Conservation (phyloP, 2,329 filamentous ascomycete species). For the Periconia sp. region DNA sequence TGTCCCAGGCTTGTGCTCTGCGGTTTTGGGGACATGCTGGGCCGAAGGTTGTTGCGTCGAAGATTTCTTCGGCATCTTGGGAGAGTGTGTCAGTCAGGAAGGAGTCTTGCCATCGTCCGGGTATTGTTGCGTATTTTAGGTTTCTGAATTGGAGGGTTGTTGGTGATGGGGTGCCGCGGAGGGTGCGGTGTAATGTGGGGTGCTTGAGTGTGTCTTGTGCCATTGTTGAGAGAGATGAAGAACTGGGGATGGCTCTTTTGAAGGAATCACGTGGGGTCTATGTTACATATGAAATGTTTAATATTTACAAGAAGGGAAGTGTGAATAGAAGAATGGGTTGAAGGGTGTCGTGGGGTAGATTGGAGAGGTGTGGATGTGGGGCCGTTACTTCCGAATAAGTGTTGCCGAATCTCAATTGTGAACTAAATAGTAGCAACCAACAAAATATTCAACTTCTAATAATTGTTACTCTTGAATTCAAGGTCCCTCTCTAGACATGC, state of each 20-base stretch:
- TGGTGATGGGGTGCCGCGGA: constrained; percentile 24
- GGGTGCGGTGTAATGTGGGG: constrained; percentile 17
- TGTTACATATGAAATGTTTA: too few relatives aligned
- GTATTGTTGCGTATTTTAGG: constrained; percentile 44
- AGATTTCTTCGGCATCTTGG: constrained; percentile 14
- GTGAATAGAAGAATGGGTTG: too few relatives aligned
- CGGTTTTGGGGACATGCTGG: constrained; percentile 46
- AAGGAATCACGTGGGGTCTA: neutral
- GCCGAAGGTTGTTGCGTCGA: constrained; percentile 43
- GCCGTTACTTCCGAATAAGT: too few relatives aligned
- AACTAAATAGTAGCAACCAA: too few relatives aligned
- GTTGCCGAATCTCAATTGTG: too few relatives aligned
- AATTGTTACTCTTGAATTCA: too few relatives aligned
- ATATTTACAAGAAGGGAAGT: too few relatives aligned
- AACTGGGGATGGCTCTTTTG: neutral
- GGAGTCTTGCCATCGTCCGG: constrained; percentile 40
- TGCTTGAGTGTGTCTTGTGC: constrained; percentile 12
- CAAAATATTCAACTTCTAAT: too few relatives aligned
- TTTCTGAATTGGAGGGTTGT: constrained; percentile 41
- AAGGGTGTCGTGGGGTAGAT: too few relatives aligned
- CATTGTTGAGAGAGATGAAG: constrained; percentile 6
- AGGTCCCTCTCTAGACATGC: too few relatives aligned
- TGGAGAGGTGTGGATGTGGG: too few relatives aligned
- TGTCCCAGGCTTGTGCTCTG: constrained; percentile 35
- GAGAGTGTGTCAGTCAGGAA: constrained; percentile 18